These are phyloP conservation scores for Polygonum maritimum DNA, from an alignment of 148 eudicot species.

Conservation along the genomic window DNA sequence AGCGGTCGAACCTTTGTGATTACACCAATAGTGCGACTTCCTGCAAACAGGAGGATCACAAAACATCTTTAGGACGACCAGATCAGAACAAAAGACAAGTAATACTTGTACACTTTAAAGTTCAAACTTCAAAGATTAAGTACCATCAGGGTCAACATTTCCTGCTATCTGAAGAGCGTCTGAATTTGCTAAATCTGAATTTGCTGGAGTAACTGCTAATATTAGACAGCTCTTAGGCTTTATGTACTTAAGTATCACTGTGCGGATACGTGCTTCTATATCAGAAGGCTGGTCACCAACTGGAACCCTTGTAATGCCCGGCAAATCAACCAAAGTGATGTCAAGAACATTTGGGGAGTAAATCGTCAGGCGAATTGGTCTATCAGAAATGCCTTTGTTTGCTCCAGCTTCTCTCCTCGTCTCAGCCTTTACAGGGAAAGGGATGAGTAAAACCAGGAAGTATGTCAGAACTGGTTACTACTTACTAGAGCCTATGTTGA, in stretches of 20 bases:
- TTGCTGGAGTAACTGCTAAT: slow-evolving; percentile 90
- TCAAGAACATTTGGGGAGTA: slow-evolving; percentile 56
- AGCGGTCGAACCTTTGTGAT: slow-evolving; percentile 67
- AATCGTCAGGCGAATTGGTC: slow-evolving; percentile 49
- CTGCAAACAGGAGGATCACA: slow-evolving; percentile 37
- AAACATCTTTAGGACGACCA: slow-evolving; percentile 15
- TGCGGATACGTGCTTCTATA: slow-evolving; percentile 55
- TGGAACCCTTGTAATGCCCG: slow-evolving; percentile 74
- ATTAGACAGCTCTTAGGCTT: slow-evolving; percentile 46
- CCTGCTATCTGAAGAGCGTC: slow-evolving; percentile 96
- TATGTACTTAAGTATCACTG: slow-evolving; percentile 55
- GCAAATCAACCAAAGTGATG: slow-evolving; percentile 66
- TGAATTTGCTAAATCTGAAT: slow-evolving; percentile 82
- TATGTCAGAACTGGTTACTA: neutral
- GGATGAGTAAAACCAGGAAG: neutral
- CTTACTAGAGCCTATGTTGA: neutral
- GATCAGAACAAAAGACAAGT: neutral
- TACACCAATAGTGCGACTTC: slow-evolving; percentile 85
- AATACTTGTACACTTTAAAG: neutral
- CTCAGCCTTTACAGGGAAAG: slow-evolving; percentile 33
- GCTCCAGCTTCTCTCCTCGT: slow-evolving; percentile 63
- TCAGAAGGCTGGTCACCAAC: slow-evolving; percentile 72
- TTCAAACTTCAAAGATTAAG: neutral
- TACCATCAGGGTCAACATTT: slow-evolving; percentile 88
- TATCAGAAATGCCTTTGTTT: slow-evolving; percentile 56